Conservation (phyloP, 345 rosid genomes). For the Sapria himalayana region DNA sequence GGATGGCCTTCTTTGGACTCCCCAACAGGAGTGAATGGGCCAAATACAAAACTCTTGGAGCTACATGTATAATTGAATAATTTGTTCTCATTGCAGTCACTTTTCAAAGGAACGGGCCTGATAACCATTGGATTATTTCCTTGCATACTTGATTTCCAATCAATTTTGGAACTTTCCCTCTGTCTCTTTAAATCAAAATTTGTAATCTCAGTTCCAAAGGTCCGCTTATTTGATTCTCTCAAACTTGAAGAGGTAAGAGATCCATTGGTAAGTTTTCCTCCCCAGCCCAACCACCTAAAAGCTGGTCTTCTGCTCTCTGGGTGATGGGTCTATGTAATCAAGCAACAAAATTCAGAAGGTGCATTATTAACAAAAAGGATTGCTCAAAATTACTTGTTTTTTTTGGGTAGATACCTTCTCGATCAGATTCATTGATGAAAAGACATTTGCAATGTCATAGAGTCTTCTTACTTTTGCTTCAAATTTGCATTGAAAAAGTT, state of each 20-base stretch:
- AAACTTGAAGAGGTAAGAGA: constrained; percentile 10
- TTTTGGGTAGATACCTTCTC: constrained; percentile 34
- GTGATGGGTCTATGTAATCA: constrained; percentile 35
- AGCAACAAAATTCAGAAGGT: constrained; percentile 4
- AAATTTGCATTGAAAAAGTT: constrained; percentile 6
- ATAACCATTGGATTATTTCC: constrained; percentile 12
- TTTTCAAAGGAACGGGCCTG: constrained; percentile 10
- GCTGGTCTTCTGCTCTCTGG: constrained; percentile 55
- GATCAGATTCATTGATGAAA: constrained; percentile 50
- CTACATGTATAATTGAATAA: constrained; percentile 9
- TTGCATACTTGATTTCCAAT: constrained; percentile 12
- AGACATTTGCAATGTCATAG: constrained; percentile 72
- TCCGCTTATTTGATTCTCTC: constrained; percentile 30
- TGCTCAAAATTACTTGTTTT: neutral
- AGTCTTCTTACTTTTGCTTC: constrained; percentile 74
- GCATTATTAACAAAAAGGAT: neutral
- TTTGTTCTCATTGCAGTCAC: constrained; percentile 13
- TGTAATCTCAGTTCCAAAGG: constrained; percentile 43
- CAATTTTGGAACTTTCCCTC: constrained; percentile 13
- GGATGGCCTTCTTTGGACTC: constrained; percentile 3
- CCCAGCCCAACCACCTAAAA: constrained; percentile 62
- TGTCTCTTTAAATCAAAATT: constrained; percentile 27
- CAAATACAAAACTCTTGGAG: constrained; percentile 26
- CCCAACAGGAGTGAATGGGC: constrained; percentile 29
- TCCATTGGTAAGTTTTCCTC: constrained; percentile 12